A percentile compares a stretch with the other conserved stretches of the same genome.
These are phyloP conservation scores for Piromyces sp. DNA, from an alignment of 192 early-diverging fungal species.

Conservation along the genomic window DNA sequence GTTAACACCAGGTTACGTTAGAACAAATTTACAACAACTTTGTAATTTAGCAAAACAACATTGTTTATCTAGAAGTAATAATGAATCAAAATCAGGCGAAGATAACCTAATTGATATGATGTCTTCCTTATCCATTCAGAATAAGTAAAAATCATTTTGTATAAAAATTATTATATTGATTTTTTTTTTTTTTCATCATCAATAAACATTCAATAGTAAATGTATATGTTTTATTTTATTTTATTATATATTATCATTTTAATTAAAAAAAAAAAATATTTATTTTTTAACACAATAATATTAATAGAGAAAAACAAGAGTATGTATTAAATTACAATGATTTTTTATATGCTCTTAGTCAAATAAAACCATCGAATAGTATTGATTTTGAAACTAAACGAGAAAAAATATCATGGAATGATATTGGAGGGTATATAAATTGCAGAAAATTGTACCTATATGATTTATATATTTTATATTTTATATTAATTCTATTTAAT, in stretches of 20 bases:
- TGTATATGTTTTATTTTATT: no score
- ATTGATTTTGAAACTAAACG: constrained; percentile 41
- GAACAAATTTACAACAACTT: constrained; percentile 24
- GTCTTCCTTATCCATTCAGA: not conserved
- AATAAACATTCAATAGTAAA: no score
- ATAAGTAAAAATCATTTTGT: no score
- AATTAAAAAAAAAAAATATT: no score
- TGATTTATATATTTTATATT: no score
- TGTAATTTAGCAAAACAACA: constrained; percentile 16
- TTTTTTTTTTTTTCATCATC: no score
- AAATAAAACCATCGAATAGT: constrained; percentile 37
- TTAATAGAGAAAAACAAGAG: not conserved
- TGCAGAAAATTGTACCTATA: no score
- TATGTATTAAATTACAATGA: constrained; percentile 6
- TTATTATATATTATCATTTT: no score
- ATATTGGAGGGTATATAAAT: constrained; percentile 61
- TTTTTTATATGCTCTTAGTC: constrained; percentile 21
- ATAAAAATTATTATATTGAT: no score
- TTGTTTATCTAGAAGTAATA: not conserved
- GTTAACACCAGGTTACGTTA: constrained; percentile 42
- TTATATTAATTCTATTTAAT: no score
- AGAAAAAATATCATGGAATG: constrained; percentile 28
- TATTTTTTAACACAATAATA: no score
- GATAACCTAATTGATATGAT: not conserved
- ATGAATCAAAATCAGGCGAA: not conserved